phyloP scores from a whole-genome alignment of 441 rosid genomes.

The Populus tomentosa region DNA sequence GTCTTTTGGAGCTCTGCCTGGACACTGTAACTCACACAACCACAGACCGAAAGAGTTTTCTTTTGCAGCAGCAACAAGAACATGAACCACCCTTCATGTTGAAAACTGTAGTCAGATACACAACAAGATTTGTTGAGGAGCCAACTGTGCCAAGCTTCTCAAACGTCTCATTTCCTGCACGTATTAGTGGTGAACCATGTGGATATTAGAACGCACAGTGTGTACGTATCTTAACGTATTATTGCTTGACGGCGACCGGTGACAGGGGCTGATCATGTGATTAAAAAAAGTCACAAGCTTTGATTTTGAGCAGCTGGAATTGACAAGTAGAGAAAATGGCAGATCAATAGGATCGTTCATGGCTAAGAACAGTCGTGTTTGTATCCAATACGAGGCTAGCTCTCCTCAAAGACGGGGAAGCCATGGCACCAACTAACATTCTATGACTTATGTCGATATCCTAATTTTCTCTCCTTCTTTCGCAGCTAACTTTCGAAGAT shows the following conservation, averaged over 20 bases:
- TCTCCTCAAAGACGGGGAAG: not conserved
- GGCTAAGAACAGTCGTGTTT: not conserved
- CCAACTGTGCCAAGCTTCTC: constrained; percentile 49
- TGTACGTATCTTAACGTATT: too few species aligned
- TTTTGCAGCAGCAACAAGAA: constrained; percentile 16
- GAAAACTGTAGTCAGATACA: constrained; percentile 39
- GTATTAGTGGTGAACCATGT: too few species aligned
- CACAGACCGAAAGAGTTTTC: not conserved
- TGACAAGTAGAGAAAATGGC: not conserved
- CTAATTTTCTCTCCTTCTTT: not conserved
- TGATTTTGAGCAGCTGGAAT: too few species aligned
- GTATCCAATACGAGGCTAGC: not conserved
- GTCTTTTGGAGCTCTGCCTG: not conserved
- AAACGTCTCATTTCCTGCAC: constrained; percentile 43
- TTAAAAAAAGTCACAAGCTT: not conserved
- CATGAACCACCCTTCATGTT: constrained; percentile 31
- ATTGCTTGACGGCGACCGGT: not conserved
- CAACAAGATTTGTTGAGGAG: constrained; percentile 29
- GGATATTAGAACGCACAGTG: too few species aligned
- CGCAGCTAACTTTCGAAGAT: not conserved
- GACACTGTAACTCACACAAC: not conserved
- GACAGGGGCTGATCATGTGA: not conserved
- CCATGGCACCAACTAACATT: not conserved
- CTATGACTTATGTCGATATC: not conserved
- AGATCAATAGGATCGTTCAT: not conserved